These are phyloP conservation scores for Barbatosphaeria neglecta DNA, from an alignment of 495 filamentous ascomycete genomes.

Conservation along the genomic window DNA sequence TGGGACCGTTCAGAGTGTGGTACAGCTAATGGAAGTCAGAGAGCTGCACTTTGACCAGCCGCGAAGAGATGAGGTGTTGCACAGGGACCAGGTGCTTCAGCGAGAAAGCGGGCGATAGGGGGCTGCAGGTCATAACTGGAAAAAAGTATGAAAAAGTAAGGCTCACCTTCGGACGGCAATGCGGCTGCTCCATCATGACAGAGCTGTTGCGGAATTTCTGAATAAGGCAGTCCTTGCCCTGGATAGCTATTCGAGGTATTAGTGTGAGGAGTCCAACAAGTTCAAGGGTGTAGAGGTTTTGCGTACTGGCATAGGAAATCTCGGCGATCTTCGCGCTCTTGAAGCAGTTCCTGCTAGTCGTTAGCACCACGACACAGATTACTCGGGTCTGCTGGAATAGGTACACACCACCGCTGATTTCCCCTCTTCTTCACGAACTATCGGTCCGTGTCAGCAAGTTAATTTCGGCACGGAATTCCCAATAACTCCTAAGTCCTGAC, in stretches of 20 bases:
- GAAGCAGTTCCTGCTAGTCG: slow-evolving; percentile 53
- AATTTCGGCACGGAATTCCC: too few species aligned
- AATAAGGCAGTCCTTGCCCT: slow-evolving; percentile 80
- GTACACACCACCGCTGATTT: slow-evolving; percentile 56
- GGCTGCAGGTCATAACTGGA: too few species aligned
- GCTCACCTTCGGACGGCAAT: slow-evolving; percentile 73
- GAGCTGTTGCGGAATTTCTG: slow-evolving; percentile 94
- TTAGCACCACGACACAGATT: background rate
- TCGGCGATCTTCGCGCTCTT: slow-evolving; percentile 78
- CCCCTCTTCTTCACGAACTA: slow-evolving; percentile 65
- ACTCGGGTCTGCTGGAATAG: background rate
- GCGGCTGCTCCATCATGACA: slow-evolving; percentile 75
- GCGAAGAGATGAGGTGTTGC: too few species aligned
- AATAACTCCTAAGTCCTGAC: slow-evolving; percentile 8
- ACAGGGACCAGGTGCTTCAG: too few species aligned
- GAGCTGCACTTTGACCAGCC: background rate
- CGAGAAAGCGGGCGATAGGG: too few species aligned
- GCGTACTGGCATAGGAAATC: slow-evolving; percentile 86
- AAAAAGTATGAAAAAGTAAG: background rate
- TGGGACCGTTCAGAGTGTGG: slow-evolving; percentile 30
- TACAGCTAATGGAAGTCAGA: slow-evolving; percentile 33
- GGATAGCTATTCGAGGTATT: slow-evolving; percentile 50
- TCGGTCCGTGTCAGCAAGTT: slow-evolving; percentile 18
- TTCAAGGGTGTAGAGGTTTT: background rate
- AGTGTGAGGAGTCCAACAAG: slow-evolving; percentile 1